Base-by-base conservation (phyloP, 192 early-diverging fungal genomes). In the Jimgerdemannia flammicorona region DNA sequence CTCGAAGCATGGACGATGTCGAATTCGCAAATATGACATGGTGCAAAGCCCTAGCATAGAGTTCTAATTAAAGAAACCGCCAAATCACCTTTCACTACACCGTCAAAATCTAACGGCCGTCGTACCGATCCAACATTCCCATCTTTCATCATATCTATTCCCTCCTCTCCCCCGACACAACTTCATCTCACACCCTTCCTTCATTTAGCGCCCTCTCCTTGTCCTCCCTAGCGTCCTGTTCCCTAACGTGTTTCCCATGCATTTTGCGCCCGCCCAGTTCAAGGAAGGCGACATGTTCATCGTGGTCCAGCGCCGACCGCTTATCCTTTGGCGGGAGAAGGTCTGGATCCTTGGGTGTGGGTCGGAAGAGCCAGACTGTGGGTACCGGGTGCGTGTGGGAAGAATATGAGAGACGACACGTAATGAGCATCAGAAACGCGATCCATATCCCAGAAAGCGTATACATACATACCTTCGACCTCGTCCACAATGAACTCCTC, bases 261-360 rank as follows among this genome's bases (percentile, higher is more conserved):
- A 93, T 89, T 66, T 90, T 88, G 54, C 87, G 85, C 64, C 83
- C 84, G 19, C 91, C 88, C 90, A 94, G 88, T 78, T 94, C 91
- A 29, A 94, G 79, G 69, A 94, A 75, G 3, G 88, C 91, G 40
- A 89, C 88, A 7, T 90, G 90, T 19, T 92, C 91, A 0, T 91
- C 83, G 43, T 91, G 86, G 3, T 90, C 87, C 67, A 93, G 75
- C 3, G 78, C 88, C 18, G 90, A 91, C 43, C 79, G 81, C 69
- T 88, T 84, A 17, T 76, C 78, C 20, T 73, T 75, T 4, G 77
- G 66, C 49, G 78, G 84, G 20, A 83, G 77, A 63, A 83, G 85
- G 4, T 85, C 80, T 7, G 74, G 67, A 19, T 89, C 87, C 7
- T 77, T 71, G 9, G 78, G 73, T 0, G 83, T 77, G 29, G 87